These are phyloP conservation scores for Fraxinus excelsior DNA, from an alignment of 257 asterid genomes.

Conservation along the genomic window DNA sequence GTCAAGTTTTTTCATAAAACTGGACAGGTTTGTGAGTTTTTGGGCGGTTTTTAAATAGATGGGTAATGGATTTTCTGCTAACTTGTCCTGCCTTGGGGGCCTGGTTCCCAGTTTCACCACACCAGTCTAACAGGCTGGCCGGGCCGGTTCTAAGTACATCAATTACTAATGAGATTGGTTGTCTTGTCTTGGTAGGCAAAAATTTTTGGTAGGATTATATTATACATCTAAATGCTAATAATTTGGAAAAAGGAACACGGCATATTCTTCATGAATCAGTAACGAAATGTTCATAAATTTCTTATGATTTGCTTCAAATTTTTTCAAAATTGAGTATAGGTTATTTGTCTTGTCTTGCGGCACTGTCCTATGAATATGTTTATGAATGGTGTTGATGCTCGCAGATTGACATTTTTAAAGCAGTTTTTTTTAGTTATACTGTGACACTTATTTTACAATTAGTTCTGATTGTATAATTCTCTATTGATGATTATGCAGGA, in stretches of 20 bases:
- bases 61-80: too few species aligned
- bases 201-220: neutral
- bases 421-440: neutral
- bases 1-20: too few species aligned
- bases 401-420: neutral
- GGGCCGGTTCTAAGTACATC: too few species aligned
- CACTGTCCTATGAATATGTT: neutral
- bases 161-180: neutral
- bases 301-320: neutral
- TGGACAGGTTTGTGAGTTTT: too few species aligned
- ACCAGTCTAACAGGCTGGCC: too few species aligned
- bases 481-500: conserved; percentile 24
- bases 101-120: too few species aligned
- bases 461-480: neutral
- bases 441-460: neutral
- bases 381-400: neutral
- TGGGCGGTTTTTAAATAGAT: too few species aligned
- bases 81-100: too few species aligned
- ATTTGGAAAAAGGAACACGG: neutral
- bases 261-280: neutral
- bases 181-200: neutral
- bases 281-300: neutral
- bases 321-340: neutral
- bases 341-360: too few species aligned
- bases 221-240: neutral